Percentiles rank a stretch among this genome's conserved stretches.
These are phyloP conservation scores for Adansonia madagascariensis DNA, from an alignment of 441 rosid genomes.

Conservation along the genomic window DNA sequence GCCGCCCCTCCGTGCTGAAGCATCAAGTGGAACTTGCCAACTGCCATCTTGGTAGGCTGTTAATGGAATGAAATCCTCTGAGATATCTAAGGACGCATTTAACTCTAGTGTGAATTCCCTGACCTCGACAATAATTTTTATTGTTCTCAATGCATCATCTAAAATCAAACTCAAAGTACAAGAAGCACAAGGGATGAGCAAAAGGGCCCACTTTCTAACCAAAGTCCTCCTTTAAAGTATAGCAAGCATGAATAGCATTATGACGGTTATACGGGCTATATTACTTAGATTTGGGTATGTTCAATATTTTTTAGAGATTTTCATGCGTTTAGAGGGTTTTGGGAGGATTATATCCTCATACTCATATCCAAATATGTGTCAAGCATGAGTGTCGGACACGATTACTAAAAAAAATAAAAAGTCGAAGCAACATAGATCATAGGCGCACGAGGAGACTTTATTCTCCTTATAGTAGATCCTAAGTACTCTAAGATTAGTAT, in stretches of 20 bases:
- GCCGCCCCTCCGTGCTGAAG: slow-evolving; percentile 83
- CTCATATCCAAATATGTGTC: too few species aligned
- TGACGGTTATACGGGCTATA: slow-evolving; percentile 53
- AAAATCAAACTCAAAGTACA: slow-evolving; percentile 60
- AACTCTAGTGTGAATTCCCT: slow-evolving; percentile 75
- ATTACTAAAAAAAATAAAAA: too few species aligned
- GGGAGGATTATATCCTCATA: too few species aligned
- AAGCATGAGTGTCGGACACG: too few species aligned
- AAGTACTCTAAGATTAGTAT: too few species aligned
- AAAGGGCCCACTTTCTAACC: slow-evolving; percentile 75
- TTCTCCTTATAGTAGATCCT: slow-evolving; percentile 60
- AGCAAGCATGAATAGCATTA: slow-evolving; percentile 79
- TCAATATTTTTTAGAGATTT: too few species aligned
- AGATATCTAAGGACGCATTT: slow-evolving; percentile 63
- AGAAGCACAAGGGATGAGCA: slow-evolving; percentile 89
- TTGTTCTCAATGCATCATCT: slow-evolving; percentile 77
- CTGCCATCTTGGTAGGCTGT: slow-evolving; percentile 79
- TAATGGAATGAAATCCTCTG: slow-evolving; percentile 63
- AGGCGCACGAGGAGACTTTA: slow-evolving; percentile 73
- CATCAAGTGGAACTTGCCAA: slow-evolving; percentile 82
- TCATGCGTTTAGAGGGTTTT: too few species aligned
- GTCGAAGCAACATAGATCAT: slow-evolving; percentile 30
- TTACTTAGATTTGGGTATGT: too few species aligned
- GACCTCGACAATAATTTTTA: slow-evolving; percentile 68
- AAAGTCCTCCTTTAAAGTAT: slow-evolving; percentile 68